phyloP scores from a whole-genome alignment of 768 basidiomycete genomes.

The Mycena kentingensis region DNA sequence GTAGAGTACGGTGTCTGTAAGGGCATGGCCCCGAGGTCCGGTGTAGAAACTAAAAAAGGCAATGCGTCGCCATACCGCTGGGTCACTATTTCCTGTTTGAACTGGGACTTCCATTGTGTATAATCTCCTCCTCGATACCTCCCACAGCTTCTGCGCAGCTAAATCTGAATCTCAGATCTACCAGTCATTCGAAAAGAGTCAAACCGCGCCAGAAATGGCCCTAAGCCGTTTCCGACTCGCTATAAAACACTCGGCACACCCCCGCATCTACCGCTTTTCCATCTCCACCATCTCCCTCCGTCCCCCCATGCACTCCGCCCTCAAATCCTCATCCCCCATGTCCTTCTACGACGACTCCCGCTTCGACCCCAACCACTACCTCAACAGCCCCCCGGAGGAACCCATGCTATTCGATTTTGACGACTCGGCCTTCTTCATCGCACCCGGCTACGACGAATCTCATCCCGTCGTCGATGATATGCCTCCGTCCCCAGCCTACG shows the following conservation, averaged over 20 bases:
- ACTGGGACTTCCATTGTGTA: too few species aligned
- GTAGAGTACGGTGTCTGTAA: background rate
- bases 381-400: constrained; percentile 16
- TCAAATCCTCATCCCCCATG: constrained; percentile 25
- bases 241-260: constrained; percentile 40
- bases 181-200: constrained; percentile 17
- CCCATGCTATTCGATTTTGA: constrained; percentile 54
- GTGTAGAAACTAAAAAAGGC: too few species aligned
- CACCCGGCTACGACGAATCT: constrained; percentile 7
- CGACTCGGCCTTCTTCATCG: constrained; percentile 29
- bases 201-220: constrained; percentile 15
- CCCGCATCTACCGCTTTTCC: constrained; percentile 29
- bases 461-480: constrained; percentile 28
- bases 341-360: constrained; percentile 37
- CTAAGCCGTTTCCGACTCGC: constrained; percentile 38
- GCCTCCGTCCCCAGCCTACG: constrained; percentile 9
- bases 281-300: constrained; percentile 34
- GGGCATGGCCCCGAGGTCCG: too few species aligned
- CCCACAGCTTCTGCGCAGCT: background rate
- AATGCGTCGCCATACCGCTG: too few species aligned
- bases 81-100: too few species aligned
- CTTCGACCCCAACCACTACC: constrained; percentile 30
- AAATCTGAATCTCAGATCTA: background rate
- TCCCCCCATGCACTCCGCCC: constrained; percentile 19
- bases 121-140: too few species aligned